A percentile compares a stretch with the other conserved stretches of the same genome.
Evolutionary conservation across 176 grass and related monocot genomes (phyloP).

Genomic region (Juncus effusus): DNA sequence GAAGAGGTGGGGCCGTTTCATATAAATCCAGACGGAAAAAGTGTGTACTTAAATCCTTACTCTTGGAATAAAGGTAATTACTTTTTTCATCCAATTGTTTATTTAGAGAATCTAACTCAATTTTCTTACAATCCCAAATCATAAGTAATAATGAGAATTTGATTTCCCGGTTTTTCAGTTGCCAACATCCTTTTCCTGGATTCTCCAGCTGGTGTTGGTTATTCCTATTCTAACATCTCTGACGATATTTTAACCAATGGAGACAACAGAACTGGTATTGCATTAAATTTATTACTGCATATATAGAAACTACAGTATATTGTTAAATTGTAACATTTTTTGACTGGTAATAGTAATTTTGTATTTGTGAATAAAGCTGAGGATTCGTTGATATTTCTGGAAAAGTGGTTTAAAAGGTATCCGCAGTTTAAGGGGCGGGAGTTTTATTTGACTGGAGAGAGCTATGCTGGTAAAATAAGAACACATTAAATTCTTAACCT

Average conservation of each 20-base stretch:
- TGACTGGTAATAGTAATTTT: conserved; percentile 24
- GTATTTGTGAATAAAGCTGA: conserved; percentile 44
- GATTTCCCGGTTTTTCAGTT: conserved; percentile 44
- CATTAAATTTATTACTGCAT: conserved; percentile 8
- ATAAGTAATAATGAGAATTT: conserved; percentile 27
- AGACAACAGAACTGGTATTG: conserved; percentile 77
- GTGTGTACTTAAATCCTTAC: conserved; percentile 71
- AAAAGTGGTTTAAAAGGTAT: conserved; percentile 88
- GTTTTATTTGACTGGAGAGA: conserved; percentile 90
- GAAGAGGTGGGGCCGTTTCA: conserved; percentile 98
- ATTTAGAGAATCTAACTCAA: neutral
- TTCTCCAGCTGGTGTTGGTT: conserved; percentile 95
- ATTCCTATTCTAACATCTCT: conserved; percentile 93
- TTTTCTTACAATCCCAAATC: conserved; percentile 21
- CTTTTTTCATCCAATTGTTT: conserved; percentile 3
- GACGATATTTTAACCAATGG: conserved; percentile 62
- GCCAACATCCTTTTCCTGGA: conserved; percentile 92
- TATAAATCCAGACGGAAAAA: conserved; percentile 78
- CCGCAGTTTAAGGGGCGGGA: conserved; percentile 79
- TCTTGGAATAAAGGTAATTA: conserved; percentile 94
- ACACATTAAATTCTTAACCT: neutral
- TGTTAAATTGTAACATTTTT: neutral
- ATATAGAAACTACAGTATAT: neutral
- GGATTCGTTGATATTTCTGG: conserved; percentile 73
- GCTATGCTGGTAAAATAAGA: conserved; percentile 65